Evolutionary conservation across 257 asterid genomes (phyloP), one percentile per base, ranked within the genome.

Genomic region (Jaltomata sinuosa): DNA sequence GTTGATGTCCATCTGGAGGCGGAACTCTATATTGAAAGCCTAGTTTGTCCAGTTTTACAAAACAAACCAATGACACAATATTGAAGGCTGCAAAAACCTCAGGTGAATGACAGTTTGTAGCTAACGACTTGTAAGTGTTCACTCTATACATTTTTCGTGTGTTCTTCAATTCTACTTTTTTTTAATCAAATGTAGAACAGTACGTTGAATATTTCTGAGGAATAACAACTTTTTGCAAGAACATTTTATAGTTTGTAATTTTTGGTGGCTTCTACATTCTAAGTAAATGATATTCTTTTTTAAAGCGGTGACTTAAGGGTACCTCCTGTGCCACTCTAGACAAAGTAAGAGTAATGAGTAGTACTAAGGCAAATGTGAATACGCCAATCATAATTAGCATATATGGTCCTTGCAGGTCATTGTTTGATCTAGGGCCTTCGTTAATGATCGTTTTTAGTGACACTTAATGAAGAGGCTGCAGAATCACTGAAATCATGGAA

Each of bases 11-110:
- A 29, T 55, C 31, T 49, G 59, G 87, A 80, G 47, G 87, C 38
- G 16, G 29, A 11, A 12, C 25, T 83, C 61, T 92, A 87, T 38
- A 47, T 85, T 32, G 95, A 92, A 83, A 93, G 92, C 84, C 89
- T 91, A 47, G 92, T 92, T 53, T 53, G 59, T 53, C 59, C 22
- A 53, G 2, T 53, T 53, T 53, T 1, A 53, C 47, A 15, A 53
- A 15, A 15, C 6, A 2, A 53, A 53, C 59, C n/a, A 16, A 53
- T 53, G 59, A 1, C 59, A 53, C n/a, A 16, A 53, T 8, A 47
- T 53, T 53, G 59, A 53, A 53, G 42, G 36, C 36, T 11, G n/a
- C n/a, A n/a, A 53, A 18, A 53, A 53, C 3, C n/a, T 53, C 59
- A 3, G 8, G n/a, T 61, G 36, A 25, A 61, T 25, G 68, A 61